Conservation (phyloP, 78 protist genomes). For the Neovahlkampfia damariscottae region DNA sequence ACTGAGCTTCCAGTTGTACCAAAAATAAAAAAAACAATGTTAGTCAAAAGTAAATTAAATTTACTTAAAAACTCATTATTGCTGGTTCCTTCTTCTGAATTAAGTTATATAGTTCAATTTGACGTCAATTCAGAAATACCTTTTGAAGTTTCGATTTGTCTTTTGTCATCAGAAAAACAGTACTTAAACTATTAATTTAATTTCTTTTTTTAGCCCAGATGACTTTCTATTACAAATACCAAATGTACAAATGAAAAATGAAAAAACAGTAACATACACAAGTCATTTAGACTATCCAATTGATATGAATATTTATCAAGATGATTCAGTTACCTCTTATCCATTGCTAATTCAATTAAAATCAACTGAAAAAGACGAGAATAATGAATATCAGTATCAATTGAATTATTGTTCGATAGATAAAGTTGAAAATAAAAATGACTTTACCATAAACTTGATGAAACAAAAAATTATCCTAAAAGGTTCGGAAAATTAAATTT, state of each 20-base stretch:
- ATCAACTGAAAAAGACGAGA: neutral
- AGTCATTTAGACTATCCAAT: neutral
- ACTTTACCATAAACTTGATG: neutral
- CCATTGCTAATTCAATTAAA: neutral
- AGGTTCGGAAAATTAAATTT: neutral
- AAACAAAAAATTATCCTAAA: constrained; percentile 1
- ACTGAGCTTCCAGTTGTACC: neutral
- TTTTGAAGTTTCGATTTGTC: neutral
- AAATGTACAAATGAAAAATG: too few species aligned
- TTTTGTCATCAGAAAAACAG: neutral
- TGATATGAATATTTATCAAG: neutral
- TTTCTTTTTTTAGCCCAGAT: too few species aligned
- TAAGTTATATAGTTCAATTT: neutral
- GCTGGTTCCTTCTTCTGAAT: neutral
- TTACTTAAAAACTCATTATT: neutral
- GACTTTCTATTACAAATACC: too few species aligned
- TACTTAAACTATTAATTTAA: neutral
- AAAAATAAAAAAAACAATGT: neutral
- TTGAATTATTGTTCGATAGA: neutral
- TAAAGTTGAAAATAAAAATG: neutral
- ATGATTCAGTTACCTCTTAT: neutral
- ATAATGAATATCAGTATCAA: neutral
- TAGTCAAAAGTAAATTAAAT: neutral
- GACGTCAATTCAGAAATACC: neutral
- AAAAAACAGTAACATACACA: neutral